Percentiles rank a stretch among this genome's conserved stretches.
These are phyloP conservation scores for Astraeus odoratus DNA, from an alignment of 768 basidiomycete genomes.

Conservation along the genomic window DNA sequence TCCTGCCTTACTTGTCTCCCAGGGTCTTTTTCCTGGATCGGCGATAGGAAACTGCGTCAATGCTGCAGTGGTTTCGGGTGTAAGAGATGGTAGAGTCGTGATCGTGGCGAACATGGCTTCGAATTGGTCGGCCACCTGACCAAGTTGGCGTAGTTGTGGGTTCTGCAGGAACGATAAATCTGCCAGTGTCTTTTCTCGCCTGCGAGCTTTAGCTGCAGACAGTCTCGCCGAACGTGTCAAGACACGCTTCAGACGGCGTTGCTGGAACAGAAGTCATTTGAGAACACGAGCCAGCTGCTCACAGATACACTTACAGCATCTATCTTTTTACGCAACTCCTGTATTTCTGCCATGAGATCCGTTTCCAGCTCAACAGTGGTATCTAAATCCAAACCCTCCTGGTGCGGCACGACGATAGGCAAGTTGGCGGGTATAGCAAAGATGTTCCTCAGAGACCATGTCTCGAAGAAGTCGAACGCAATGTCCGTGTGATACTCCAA, in stretches of 20 bases:
- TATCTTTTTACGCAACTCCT: constrained; percentile 56
- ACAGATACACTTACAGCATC: constrained; percentile 52
- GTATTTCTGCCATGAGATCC: constrained; percentile 60
- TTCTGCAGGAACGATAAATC: constrained; percentile 39
- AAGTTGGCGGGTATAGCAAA: constrained; percentile 69
- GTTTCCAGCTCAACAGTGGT: constrained; percentile 50
- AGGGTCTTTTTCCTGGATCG: constrained; percentile 63
- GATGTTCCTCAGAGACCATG: constrained; percentile 83
- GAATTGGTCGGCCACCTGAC: constrained; percentile 34
- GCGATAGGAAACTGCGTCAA: constrained; percentile 26
- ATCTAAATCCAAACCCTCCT: constrained; percentile 62
- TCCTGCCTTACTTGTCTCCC: constrained; percentile 70
- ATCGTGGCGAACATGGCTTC: constrained; percentile 39
- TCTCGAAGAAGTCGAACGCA: constrained; percentile 89
- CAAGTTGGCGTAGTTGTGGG: constrained; percentile 33
- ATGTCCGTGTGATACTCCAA: constrained; percentile 84
- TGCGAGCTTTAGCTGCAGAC: constrained; percentile 39
- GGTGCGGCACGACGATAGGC: constrained; percentile 70
- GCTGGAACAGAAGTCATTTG: constrained; percentile 35
- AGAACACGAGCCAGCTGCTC: constrained; percentile 5
- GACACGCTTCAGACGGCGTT: constrained; percentile 56
- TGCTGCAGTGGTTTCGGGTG: constrained; percentile 33
- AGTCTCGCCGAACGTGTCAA: constrained; percentile 46
- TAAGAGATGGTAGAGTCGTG: constrained; percentile 43
- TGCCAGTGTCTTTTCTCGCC: constrained; percentile 38